phyloP scores from a whole-genome alignment of 2,329 filamentous ascomycete genomes.

The Pseudocercospora crystallina region DNA sequence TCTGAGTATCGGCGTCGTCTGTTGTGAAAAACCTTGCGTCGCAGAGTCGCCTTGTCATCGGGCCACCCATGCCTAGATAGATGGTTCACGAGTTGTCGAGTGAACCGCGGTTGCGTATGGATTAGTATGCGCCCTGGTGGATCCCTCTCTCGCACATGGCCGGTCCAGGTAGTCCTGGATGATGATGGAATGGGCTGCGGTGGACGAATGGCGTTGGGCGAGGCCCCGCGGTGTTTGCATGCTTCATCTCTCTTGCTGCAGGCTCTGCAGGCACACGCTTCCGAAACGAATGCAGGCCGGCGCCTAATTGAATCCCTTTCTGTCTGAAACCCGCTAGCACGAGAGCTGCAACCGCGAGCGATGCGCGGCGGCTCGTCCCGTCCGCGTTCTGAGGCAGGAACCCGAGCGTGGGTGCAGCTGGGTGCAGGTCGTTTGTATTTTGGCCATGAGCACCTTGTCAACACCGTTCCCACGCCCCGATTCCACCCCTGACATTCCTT shows the following conservation, averaged over 20 bases:
- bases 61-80: conserved; percentile 18
- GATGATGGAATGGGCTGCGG: not conserved
- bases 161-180: not conserved
- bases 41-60: conserved; percentile 8
- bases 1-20: conserved; percentile 15
- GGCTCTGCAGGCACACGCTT: too few relatives aligned
- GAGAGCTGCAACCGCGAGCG: too few relatives aligned
- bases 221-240: not conserved
- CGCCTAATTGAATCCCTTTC: too few relatives aligned
- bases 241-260: too few relatives aligned
- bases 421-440: too few relatives aligned
- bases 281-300: too few relatives aligned
- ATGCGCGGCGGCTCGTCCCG: too few relatives aligned
- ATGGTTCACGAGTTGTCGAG: conserved; percentile 6
- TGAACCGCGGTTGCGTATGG: conserved; percentile 1
- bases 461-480: not conserved
- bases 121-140: conserved; percentile 8
- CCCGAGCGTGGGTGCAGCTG: too few relatives aligned
- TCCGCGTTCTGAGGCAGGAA: too few relatives aligned
- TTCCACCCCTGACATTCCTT: conserved; percentile 9
- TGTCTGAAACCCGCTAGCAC: too few relatives aligned
- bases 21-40: conserved; percentile 19
- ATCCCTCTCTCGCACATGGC: conserved; percentile 11
- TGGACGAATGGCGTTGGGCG: conserved; percentile 2
- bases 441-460: not conserved